These are phyloP conservation scores for Scleroderma citrinum DNA, from an alignment of 768 basidiomycete genomes.

Conservation along the genomic window DNA sequence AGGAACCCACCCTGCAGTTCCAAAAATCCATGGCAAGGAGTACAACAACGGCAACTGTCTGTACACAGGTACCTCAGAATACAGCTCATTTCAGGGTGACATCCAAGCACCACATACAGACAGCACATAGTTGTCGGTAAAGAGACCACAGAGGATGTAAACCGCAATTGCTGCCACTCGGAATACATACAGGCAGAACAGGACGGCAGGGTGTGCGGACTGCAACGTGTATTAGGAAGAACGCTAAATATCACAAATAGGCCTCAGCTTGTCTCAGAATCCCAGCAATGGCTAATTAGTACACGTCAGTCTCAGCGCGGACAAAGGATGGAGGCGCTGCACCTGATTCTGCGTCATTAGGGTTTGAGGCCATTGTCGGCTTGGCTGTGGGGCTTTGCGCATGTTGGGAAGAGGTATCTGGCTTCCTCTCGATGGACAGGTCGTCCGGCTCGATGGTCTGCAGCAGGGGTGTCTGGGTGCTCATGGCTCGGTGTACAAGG, in stretches of 20 bases:
- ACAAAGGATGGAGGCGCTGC: background rate
- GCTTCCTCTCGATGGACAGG: constrained; percentile 26
- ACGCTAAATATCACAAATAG: background rate
- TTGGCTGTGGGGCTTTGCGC: constrained; percentile 54
- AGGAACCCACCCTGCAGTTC: constrained; percentile 75
- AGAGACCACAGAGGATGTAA: constrained; percentile 90
- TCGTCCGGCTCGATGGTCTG: constrained; percentile 90
- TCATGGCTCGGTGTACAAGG: constrained; percentile 37
- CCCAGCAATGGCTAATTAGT: constrained; percentile 53
- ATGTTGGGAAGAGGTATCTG: constrained; percentile 22
- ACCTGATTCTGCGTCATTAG: constrained; percentile 75
- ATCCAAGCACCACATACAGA: constrained; percentile 51
- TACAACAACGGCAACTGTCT: constrained; percentile 90
- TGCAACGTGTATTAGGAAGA: constrained; percentile 25
- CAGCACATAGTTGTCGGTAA: constrained; percentile 87
- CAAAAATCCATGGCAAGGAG: constrained; percentile 97
- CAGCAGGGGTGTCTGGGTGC: constrained; percentile 57
- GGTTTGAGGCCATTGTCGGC: constrained; percentile 45
- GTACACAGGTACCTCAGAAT: constrained; percentile 3
- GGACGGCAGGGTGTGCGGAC: constrained; percentile 76
- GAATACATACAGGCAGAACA: constrained; percentile 90
- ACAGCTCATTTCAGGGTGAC: background rate
- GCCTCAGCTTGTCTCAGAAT: constrained; percentile 66
- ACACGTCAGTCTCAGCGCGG: constrained; percentile 1
- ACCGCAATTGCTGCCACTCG: constrained; percentile 82